phyloP scores from a whole-genome alignment of 768 basidiomycete species.

The Boletus sensibilis region DNA sequence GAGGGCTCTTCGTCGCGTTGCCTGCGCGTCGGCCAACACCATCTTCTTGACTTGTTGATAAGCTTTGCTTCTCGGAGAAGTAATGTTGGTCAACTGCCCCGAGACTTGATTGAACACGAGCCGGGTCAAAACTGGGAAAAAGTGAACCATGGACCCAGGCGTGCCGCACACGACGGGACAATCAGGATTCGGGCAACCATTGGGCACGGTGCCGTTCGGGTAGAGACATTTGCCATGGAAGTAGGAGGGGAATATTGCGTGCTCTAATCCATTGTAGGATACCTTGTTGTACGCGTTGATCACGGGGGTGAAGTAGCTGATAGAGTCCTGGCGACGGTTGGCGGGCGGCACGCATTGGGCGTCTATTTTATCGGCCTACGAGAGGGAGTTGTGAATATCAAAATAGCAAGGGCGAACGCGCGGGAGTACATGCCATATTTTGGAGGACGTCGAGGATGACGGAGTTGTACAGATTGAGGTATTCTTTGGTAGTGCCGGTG shows the following conservation, averaged over 20 bases:
- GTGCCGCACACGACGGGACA: slow-evolving; percentile 80
- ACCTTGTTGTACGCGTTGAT: slow-evolving; percentile 43
- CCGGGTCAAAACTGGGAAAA: slow-evolving; percentile 47
- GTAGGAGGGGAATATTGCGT: slow-evolving; percentile 62
- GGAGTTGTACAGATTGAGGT: slow-evolving; percentile 47
- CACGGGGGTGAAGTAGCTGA: slow-evolving; percentile 47
- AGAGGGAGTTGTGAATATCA: background rate
- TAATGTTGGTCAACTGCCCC: slow-evolving; percentile 34
- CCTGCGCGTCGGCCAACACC: slow-evolving; percentile 38
- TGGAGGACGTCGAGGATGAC: slow-evolving; percentile 41
- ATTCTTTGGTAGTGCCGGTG: slow-evolving; percentile 54
- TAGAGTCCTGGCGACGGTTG: slow-evolving; percentile 22
- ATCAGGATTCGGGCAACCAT: slow-evolving; percentile 76
- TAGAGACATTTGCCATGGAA: slow-evolving; percentile 77
- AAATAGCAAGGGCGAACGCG: no score
- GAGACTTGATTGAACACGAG: slow-evolving; percentile 50
- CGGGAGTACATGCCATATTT: slow-evolving; percentile 41
- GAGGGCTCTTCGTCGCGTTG: slow-evolving; percentile 8
- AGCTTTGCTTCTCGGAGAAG: slow-evolving; percentile 38
- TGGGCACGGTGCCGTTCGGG: slow-evolving; percentile 52
- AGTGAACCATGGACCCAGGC: slow-evolving; percentile 76
- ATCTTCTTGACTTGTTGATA: slow-evolving; percentile 44
- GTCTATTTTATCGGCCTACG: slow-evolving; percentile 39
- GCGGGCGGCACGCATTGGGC: slow-evolving; percentile 32
- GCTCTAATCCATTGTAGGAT: slow-evolving; percentile 45